phyloP scores from a whole-genome alignment of 2,329 filamentous ascomycete species.

The Furcasterigmium sp. region DNA sequence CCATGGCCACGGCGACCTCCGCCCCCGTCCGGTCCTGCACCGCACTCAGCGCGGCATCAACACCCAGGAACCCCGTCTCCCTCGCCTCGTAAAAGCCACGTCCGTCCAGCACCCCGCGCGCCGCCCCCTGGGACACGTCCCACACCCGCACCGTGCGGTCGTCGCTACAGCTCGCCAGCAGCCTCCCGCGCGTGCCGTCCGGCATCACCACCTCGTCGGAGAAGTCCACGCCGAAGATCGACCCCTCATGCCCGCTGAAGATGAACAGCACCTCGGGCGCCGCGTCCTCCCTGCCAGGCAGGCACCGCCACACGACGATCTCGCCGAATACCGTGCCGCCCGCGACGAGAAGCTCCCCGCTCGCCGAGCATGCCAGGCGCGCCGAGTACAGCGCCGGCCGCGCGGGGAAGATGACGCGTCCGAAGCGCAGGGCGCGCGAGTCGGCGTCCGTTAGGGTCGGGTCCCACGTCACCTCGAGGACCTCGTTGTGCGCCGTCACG shows the following conservation, averaged over 20 bases:
- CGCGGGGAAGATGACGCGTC: conserved; percentile 56
- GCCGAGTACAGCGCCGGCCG: conserved; percentile 87
- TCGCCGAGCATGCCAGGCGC: conserved; percentile 55
- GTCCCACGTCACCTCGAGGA: conserved; percentile 47
- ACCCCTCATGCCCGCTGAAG: conserved; percentile 75
- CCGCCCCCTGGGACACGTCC: conserved; percentile 61
- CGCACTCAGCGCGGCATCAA: conserved; percentile 7
- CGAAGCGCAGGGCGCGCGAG: conserved; percentile 31
- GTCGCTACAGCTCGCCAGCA: conserved; percentile 92
- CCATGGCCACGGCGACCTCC: conserved; percentile 70
- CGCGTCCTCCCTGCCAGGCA: conserved; percentile 9
- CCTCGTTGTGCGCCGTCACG: conserved; percentile 83
- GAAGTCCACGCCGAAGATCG: conserved; percentile 84
- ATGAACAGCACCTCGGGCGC: conserved; percentile 41
- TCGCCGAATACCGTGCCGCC: conserved; percentile 94
- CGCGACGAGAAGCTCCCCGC: conserved; percentile 54
- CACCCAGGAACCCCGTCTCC: conserved; percentile 59
- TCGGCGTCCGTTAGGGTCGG: conserved; percentile 7
- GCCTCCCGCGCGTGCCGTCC: conserved; percentile 31
- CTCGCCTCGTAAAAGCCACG: conserved; percentile 28
- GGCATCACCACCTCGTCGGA: conserved; percentile 47
- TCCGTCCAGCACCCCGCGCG: conserved; percentile 14
- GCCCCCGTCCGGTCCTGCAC: conserved; percentile 23
- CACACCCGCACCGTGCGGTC: conserved; percentile 86
- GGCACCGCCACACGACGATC: conserved; percentile 81